A percentile compares a stretch with the other conserved stretches of the same genome.
Evolutionary conservation across 139 green algal genomes (phyloP).

Genomic region (Spirogloea muscicola): DNA sequence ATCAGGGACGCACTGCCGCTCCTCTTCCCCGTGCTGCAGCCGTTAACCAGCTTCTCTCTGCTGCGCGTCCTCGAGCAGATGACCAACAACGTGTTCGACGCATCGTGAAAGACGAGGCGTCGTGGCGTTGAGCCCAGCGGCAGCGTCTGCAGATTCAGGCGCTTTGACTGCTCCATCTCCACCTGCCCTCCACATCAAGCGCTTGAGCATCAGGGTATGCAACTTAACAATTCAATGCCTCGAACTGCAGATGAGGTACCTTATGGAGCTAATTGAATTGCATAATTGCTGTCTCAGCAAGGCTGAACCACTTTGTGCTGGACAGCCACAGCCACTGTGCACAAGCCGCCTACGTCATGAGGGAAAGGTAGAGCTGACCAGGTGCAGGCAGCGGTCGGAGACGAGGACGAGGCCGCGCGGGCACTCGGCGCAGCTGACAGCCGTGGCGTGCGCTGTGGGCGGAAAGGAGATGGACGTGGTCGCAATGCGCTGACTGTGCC

Average conservation of each 20-base stretch:
- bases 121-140: slow-evolving; percentile 24
- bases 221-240: too few species aligned
- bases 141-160: slow-evolving; percentile 29
- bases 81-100: slow-evolving; percentile 21
- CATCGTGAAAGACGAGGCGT: slow-evolving; percentile 30
- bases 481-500: slow-evolving; percentile 1
- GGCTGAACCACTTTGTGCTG: too few species aligned
- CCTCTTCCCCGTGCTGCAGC: too few species aligned
- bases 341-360: too few species aligned
- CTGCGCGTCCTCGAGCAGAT: too few species aligned
- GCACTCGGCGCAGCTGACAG: slow-evolving; percentile 33
- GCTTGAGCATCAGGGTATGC: too few species aligned
- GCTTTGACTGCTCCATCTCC: slow-evolving; percentile 25
- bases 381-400: slow-evolving; percentile 33
- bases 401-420: slow-evolving; percentile 36
- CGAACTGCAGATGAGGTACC: too few species aligned
- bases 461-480: slow-evolving; percentile 38
- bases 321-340: too few species aligned
- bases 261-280: too few species aligned
- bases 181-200: too few species aligned
- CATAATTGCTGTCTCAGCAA: too few species aligned
- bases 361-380: slow-evolving; percentile 16
- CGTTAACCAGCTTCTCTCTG: too few species aligned
- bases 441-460: slow-evolving; percentile 26
- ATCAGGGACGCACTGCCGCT: background rate